phyloP scores from a whole-genome alignment of 352 stramenopile species.

The Phytophthora fragariaefolia region DNA sequence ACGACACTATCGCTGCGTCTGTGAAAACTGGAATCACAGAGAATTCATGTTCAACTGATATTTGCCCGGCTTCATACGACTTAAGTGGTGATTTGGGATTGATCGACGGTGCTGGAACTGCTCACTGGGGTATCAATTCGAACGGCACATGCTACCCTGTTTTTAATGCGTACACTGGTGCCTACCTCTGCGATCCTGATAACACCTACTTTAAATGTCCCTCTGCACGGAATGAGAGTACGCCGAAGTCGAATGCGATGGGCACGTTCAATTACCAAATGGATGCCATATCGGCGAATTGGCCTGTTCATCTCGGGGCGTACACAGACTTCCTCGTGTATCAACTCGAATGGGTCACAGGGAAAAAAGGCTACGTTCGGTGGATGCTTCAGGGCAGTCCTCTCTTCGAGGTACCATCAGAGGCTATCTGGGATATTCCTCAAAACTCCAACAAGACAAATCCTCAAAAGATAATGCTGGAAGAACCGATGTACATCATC shows the following conservation, averaged over 20 bases:
- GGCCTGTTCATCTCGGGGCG: slow-evolving; percentile 64
- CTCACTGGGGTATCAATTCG: slow-evolving; percentile 67
- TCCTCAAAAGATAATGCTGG: slow-evolving; percentile 53
- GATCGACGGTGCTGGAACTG: slow-evolving; percentile 22
- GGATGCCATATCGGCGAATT: slow-evolving; percentile 66
- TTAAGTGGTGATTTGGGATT: slow-evolving; percentile 36
- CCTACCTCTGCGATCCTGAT: slow-evolving; percentile 58
- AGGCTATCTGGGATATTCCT: slow-evolving; percentile 45
- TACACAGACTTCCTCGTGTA: slow-evolving; percentile 64
- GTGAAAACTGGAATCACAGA: slow-evolving; percentile 33
- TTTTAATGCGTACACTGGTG: slow-evolving; percentile 62
- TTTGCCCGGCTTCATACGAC: slow-evolving; percentile 43
- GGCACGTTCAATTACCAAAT: slow-evolving; percentile 47
- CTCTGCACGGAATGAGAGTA: slow-evolving; percentile 29
- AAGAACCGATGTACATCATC: slow-evolving; percentile 64
- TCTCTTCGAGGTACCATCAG: slow-evolving; percentile 77
- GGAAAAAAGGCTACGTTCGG: slow-evolving; percentile 43
- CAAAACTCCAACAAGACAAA: slow-evolving; percentile 44
- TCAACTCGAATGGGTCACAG: slow-evolving; percentile 41
- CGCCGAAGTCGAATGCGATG: slow-evolving; percentile 51
- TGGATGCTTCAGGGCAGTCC: slow-evolving; percentile 76
- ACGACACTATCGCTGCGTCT: slow-evolving; percentile 18
- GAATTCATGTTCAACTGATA: slow-evolving; percentile 34
- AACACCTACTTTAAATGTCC: slow-evolving; percentile 43
- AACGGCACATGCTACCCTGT: slow-evolving; percentile 69